Conservation (phyloP, 225 moss, liverwort and hornwort genomes). For the Climacium dendroides region DNA sequence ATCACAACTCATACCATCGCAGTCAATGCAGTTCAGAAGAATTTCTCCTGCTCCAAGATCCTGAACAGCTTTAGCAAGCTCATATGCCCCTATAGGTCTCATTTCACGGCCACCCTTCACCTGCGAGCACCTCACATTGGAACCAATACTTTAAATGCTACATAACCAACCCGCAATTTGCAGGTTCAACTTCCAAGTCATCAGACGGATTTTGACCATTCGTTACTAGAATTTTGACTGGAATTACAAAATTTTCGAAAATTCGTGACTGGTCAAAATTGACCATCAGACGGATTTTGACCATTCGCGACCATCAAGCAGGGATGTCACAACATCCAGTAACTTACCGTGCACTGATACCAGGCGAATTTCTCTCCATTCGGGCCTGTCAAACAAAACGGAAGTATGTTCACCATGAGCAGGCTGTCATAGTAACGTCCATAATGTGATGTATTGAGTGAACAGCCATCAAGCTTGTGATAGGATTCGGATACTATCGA, state of each 20-base stretch:
- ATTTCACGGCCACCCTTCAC: slow-evolving; percentile 87
- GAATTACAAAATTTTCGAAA: too few relatives aligned
- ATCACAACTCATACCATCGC: slow-evolving; percentile 53
- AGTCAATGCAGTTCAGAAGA: slow-evolving; percentile 89
- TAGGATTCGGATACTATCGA: background rate
- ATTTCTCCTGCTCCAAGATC: slow-evolving; percentile 95
- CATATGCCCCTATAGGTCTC: slow-evolving; percentile 89
- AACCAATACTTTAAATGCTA: background rate
- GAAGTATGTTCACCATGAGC: background rate
- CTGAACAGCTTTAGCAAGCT: slow-evolving; percentile 85
- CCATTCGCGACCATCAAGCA: too few relatives aligned
- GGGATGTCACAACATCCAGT: background rate
- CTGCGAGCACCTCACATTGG: slow-evolving; percentile 16
- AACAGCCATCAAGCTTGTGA: background rate
- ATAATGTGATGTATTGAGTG: background rate
- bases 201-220: background rate
- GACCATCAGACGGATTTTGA: background rate
- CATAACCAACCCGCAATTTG: background rate
- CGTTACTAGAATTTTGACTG: too few relatives aligned
- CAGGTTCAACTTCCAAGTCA: background rate
- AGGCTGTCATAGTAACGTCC: background rate
- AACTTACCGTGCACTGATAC: slow-evolving; percentile 89
- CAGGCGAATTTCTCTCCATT: slow-evolving; percentile 89
- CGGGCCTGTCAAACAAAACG: slow-evolving; percentile 43
- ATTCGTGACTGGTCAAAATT: too few relatives aligned